phyloP scores from a whole-genome alignment of 2,329 filamentous ascomycete species.

The Phyllosticta citriasiana region DNA sequence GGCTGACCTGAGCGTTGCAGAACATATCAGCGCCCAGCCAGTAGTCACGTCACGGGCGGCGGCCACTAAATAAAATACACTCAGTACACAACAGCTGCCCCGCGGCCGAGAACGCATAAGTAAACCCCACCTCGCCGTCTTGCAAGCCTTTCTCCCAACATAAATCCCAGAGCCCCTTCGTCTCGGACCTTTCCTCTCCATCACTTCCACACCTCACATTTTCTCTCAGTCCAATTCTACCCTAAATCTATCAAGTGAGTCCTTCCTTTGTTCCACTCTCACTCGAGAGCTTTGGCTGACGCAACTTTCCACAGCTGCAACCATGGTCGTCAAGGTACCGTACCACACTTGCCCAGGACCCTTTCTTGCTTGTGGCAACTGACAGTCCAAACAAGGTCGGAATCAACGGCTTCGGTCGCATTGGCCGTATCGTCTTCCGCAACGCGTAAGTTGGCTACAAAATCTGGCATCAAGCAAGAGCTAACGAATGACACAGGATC shows the following conservation, averaged over 20 bases:
- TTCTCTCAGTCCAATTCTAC: background rate
- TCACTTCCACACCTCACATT: slow-evolving; percentile 1
- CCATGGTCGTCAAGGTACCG: slow-evolving; percentile 39
- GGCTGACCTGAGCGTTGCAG: background rate
- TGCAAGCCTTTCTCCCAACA: background rate
- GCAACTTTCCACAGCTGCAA: slow-evolving; percentile 14
- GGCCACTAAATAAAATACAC: slow-evolving; percentile 1
- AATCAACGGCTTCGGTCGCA: slow-evolving; percentile 99
- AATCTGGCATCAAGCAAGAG: slow-evolving; percentile 1
- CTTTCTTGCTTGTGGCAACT: background rate
- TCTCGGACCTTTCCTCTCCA: background rate
- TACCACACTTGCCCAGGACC: slow-evolving; percentile 16
- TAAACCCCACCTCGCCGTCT: slow-evolving; percentile 6
- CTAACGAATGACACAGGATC: slow-evolving; percentile 40
- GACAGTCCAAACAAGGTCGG: slow-evolving; percentile 57
- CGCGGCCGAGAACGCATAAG: slow-evolving; percentile 5
- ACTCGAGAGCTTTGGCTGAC: slow-evolving; percentile 2
- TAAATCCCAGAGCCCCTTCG: slow-evolving; percentile 1
- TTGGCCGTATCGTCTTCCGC: slow-evolving; percentile 98
- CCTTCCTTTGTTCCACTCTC: background rate
- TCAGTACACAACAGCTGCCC: background rate
- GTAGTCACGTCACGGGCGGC: background rate
- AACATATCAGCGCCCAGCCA: slow-evolving; percentile 1
- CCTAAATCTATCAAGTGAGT: background rate
- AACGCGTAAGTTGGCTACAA: slow-evolving; percentile 58